A percentile compares a stretch with the other conserved stretches of the same genome.
Conservation (phyloP, 1,284 basidiomycete species). For the Malassezia vespertilionis region DNA sequence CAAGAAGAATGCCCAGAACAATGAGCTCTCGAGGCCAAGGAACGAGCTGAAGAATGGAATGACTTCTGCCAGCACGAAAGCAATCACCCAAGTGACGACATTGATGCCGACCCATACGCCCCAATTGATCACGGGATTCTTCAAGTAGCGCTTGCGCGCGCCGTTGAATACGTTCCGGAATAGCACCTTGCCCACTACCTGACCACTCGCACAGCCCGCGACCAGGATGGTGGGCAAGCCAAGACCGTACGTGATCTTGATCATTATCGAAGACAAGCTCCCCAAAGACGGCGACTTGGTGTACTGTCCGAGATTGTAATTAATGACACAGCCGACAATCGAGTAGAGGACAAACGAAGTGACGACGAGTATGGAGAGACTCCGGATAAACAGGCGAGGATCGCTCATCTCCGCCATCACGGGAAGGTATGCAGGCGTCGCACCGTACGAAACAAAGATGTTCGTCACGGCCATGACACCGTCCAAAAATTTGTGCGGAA, state of each 20-base stretch:
- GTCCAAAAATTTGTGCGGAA: slow-evolving; percentile 26
- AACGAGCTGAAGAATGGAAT: slow-evolving; percentile 34
- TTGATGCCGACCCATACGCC: slow-evolving; percentile 32
- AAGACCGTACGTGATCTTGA: slow-evolving; percentile 36
- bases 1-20: slow-evolving; percentile 35
- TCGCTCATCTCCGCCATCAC: slow-evolving; percentile 39
- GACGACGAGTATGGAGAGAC: slow-evolving; percentile 22
- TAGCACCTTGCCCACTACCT: slow-evolving; percentile 32
- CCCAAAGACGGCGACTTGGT: slow-evolving; percentile 35
- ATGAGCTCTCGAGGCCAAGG: slow-evolving; percentile 27
- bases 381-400: slow-evolving; percentile 27
- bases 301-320: slow-evolving; percentile 37
- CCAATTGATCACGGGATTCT: slow-evolving; percentile 13
- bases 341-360: slow-evolving; percentile 35
- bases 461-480: slow-evolving; percentile 31
- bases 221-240: slow-evolving; percentile 35
- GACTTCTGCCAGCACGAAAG: slow-evolving; percentile 29
- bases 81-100: slow-evolving; percentile 28
- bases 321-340: slow-evolving; percentile 37
- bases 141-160: slow-evolving; percentile 2
- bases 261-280: slow-evolving; percentile 21
- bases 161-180: slow-evolving; percentile 28
- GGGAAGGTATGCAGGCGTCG: slow-evolving; percentile 31
- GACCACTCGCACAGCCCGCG: slow-evolving; percentile 33
- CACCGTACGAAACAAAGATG: slow-evolving; percentile 31